Evolutionary conservation across 192 early-diverging fungal species (phyloP), one percentile per base, ranked within the genome.

Genomic region (Piromyces finnis): DNA sequence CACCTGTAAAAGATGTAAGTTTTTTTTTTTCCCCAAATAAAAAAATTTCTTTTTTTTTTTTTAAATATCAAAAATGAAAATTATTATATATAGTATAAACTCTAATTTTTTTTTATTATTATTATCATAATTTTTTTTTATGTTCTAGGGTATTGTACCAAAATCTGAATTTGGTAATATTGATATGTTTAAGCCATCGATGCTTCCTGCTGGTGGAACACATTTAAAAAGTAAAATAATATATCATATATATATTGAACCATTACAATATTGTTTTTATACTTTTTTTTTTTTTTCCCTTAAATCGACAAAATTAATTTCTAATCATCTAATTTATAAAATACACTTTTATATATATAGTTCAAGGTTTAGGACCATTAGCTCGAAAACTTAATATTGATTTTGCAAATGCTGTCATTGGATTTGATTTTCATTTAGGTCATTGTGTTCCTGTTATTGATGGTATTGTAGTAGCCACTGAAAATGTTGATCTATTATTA

Each of bases 371-470:
- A 37, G 87, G 80, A 18, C 84, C 85, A 30, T 79, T 98, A 29
- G 95, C 95, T 35, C 87, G 87, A 77, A 87, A 90, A 82, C 85
- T 97, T 51, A 91, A 89, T 12, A 89, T 97, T 26, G 94, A 96
- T 79, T 95, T 87, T 82, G 94, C 87, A 2, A 88, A 88, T n/a
- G 95, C 94, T 12, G 94, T 97, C 78, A 92, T 94, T 81, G 94
- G 90, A 17, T 95, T 94, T 83, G 92, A 94, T 29, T 93, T 92
- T 82, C 82, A 85, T 12, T 84, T 83, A 35, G 87, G 91, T 77
- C 81, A 86, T 39, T 90, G 90, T 35, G 81, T 87, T 1, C 94
- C 94, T 29, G 82, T 90, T 15, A 81, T 91, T 2, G 82, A 89
- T 27, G 94, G 94, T 6, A 89, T 95, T 78, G 89, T 95, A 35